Percentiles rank a stretch among this genome's conserved stretches.
Evolutionary conservation across 192 early-diverging fungal genomes (phyloP).

Genomic region (Blastocladiella britannica): DNA sequence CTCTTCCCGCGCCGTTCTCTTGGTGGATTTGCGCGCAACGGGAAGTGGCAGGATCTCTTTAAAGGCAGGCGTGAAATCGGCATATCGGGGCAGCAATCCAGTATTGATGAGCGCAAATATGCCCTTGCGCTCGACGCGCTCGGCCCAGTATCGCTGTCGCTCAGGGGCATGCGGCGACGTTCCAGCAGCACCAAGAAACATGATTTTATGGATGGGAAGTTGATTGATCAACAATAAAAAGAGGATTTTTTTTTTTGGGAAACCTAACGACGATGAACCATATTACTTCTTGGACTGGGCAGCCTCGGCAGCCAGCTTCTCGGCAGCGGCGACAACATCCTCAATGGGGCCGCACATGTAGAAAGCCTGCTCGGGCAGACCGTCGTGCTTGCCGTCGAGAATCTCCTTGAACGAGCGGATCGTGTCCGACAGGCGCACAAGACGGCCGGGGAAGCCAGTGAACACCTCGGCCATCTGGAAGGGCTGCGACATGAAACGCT

Average conservation of each 20-base stretch:
- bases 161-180: too few species aligned
- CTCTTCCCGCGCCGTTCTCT: background rate
- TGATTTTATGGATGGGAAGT: too few species aligned
- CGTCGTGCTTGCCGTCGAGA: constrained; percentile 89
- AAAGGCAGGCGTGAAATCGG: background rate
- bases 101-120: background rate
- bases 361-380: constrained; percentile 85
- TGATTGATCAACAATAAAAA: too few species aligned
- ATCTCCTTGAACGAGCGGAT: constrained; percentile 96
- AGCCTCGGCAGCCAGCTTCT: constrained; percentile 1
- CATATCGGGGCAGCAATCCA: background rate
- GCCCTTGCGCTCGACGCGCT: background rate
- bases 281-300: background rate
- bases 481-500: constrained; percentile 97
- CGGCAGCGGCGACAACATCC: constrained; percentile 81
- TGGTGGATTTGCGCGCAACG: background rate
- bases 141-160: background rate
- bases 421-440: constrained; percentile 74
- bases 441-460: constrained; percentile 92
- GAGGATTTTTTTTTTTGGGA: too few species aligned
- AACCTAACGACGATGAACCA: too few species aligned
- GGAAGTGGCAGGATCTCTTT: background rate
- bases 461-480: constrained; percentile 92
- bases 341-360: constrained; percentile 96
- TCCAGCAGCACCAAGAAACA: too few species aligned